A percentile compares a stretch with the other conserved stretches of the same genome.
These are phyloP conservation scores for Acanthochlamys bracteata DNA, from an alignment of 106 monocot species.

Conservation along the genomic window DNA sequence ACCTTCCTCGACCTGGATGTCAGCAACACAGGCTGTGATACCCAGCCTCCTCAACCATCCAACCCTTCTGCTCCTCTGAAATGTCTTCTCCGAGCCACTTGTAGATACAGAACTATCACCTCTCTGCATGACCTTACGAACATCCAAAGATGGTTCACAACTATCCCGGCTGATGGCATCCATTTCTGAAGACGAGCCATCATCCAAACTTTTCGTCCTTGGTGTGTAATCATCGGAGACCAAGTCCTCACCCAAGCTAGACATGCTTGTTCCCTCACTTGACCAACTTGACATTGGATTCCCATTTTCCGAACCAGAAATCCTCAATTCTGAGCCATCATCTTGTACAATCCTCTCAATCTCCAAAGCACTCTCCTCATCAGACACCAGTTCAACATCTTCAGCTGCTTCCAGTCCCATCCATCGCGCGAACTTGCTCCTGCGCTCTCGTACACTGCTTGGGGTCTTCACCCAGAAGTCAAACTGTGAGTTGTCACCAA, in stretches of 20 bases:
- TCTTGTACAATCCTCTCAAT: slow-evolving; percentile 4
- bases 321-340: slow-evolving; percentile 20
- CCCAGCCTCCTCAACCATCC: slow-evolving; percentile 67
- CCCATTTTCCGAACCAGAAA: slow-evolving; percentile 13
- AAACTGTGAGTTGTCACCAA: slow-evolving; percentile 8
- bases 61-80: slow-evolving; percentile 17
- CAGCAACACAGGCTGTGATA: slow-evolving; percentile 37
- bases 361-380: neutral
- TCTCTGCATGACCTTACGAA: slow-evolving; percentile 30
- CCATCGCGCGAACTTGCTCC: slow-evolving; percentile 39
- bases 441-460: slow-evolving; percentile 45
- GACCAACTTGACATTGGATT: slow-evolving; percentile 17
- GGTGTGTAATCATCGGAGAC: slow-evolving; percentile 11
- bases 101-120: slow-evolving; percentile 14
- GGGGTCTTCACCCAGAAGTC: slow-evolving; percentile 33
- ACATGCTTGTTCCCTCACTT: slow-evolving; percentile 12
- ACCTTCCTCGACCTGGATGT: slow-evolving; percentile 23
- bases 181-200: slow-evolving; percentile 24
- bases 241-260: slow-evolving; percentile 8
- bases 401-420: slow-evolving; percentile 29
- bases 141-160: slow-evolving; percentile 31
- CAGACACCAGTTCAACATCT: neutral
- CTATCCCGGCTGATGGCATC: slow-evolving; percentile 14
- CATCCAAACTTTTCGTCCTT: slow-evolving; percentile 43
- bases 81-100: slow-evolving; percentile 13